phyloP scores from a whole-genome alignment of 169 alveolate genomes.

The Eimeria acervulina region DNA sequence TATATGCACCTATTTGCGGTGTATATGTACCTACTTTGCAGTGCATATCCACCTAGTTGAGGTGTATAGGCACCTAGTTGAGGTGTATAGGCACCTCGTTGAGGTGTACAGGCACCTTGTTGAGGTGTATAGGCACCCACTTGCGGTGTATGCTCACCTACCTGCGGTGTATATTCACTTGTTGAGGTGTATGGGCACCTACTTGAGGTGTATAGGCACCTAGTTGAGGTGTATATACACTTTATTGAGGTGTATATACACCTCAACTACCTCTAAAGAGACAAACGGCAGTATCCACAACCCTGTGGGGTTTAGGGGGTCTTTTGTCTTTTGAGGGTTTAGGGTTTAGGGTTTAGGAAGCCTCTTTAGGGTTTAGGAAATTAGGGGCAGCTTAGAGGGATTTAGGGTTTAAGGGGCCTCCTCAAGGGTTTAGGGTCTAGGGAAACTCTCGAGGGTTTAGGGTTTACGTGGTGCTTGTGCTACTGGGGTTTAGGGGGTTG shows the following conservation, averaged over 20 bases:
- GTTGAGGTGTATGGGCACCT: neutral
- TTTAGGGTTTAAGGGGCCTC: too few relatives aligned
- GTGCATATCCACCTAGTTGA: neutral
- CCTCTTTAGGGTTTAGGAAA: neutral
- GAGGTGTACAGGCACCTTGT: too few relatives aligned
- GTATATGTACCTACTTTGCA: too few relatives aligned
- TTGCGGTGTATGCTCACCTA: too few relatives aligned
- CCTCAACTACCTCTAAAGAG: neutral
- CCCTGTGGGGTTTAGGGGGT: neutral
- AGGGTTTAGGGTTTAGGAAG: too few relatives aligned
- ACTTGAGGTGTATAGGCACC: too few relatives aligned
- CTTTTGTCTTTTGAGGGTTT: neutral
- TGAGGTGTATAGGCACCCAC: too few relatives aligned
- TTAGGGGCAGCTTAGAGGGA: too few relatives aligned
- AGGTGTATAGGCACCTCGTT: neutral
- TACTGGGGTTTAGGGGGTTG: neutral
- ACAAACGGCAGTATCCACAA: neutral
- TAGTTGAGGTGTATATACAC: too few relatives aligned
- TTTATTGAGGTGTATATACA: neutral
- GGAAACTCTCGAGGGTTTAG: neutral
- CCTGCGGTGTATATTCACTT: too few relatives aligned
- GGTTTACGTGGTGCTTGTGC: neutral
- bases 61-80: neutral
- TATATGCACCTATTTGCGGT: too few relatives aligned
- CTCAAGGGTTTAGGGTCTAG: neutral